Evolutionary conservation across 2,329 filamentous ascomycete genomes (phyloP).

Genomic region (Bipolaris gigantea): DNA sequence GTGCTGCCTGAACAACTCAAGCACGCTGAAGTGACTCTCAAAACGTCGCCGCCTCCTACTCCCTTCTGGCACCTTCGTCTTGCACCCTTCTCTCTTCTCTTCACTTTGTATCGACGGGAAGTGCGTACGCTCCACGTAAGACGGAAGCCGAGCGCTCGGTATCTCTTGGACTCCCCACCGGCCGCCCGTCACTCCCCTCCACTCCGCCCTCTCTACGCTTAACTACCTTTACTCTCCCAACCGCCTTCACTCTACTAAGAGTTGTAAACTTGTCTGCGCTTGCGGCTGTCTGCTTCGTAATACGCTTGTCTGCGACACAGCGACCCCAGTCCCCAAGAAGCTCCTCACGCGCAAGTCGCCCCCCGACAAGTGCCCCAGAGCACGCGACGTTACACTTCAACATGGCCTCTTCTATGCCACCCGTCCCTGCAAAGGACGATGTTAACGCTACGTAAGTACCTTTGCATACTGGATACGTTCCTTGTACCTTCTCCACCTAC

Average conservation of each 20-base stretch:
- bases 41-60: conserved; percentile 28
- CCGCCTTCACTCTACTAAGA: conserved; percentile 3
- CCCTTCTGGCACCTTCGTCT: conserved; percentile 21
- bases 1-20: conserved; percentile 35
- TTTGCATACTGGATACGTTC: neutral
- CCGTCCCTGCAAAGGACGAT: conserved; percentile 59
- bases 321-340: conserved; percentile 25
- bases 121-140: neutral
- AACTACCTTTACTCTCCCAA: conserved; percentile 1
- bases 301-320: conserved; percentile 9
- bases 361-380: conserved; percentile 38
- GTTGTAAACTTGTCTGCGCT: neutral
- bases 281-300: neutral
- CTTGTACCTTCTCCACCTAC: neutral
- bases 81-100: conserved; percentile 4
- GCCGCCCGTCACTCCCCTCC: conserved; percentile 7
- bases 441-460: conserved; percentile 62
- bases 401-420: conserved; percentile 44
- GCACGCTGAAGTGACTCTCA: conserved; percentile 30
- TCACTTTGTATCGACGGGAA: neutral
- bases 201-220: conserved; percentile 8
- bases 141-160: conserved; percentile 4
- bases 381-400: conserved; percentile 34
- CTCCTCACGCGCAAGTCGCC: conserved; percentile 40
- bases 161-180: conserved; percentile 6